A percentile compares a stretch with the other conserved stretches of the same genome.
These are phyloP conservation scores for Apiotrichum porosum DNA, from an alignment of 1,284 basidiomycete species.

Conservation along the genomic window DNA sequence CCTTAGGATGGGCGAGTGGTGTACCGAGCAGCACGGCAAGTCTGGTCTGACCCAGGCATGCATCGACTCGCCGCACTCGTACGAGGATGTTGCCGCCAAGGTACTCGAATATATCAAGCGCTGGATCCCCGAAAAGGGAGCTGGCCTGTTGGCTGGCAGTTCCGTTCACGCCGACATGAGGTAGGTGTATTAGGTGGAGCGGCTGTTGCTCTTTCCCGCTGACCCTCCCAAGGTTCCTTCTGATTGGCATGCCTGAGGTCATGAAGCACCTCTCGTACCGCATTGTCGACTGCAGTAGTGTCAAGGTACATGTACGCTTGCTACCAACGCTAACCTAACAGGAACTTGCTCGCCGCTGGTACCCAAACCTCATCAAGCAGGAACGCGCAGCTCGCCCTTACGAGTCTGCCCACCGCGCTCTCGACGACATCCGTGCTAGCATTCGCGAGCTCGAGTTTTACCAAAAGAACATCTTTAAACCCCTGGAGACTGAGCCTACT, in stretches of 20 bases:
- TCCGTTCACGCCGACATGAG: slow-evolving; percentile 52
- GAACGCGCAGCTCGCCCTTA: slow-evolving; percentile 28
- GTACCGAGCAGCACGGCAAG: slow-evolving; percentile 44
- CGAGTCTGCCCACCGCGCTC: slow-evolving; percentile 45
- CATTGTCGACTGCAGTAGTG: slow-evolving; percentile 49
- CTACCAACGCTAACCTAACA: slow-evolving; percentile 22
- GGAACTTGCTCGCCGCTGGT: slow-evolving; percentile 52
- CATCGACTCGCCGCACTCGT: slow-evolving; percentile 40
- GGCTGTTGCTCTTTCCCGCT: too few species aligned
- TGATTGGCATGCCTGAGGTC: slow-evolving; percentile 50
- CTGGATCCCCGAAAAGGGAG: slow-evolving; percentile 48
- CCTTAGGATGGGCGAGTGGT: slow-evolving; percentile 51
- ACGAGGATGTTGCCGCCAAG: slow-evolving; percentile 44
- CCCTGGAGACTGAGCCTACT: slow-evolving; percentile 18
- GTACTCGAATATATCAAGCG: slow-evolving; percentile 51
- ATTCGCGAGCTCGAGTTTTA: slow-evolving; percentile 51
- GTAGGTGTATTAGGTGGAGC: slow-evolving; percentile 18
- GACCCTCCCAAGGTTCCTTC: slow-evolving; percentile 40
- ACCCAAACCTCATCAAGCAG: slow-evolving; percentile 30
- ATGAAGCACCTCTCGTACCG: slow-evolving; percentile 52
- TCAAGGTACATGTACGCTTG: slow-evolving; percentile 29
- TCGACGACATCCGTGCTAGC: slow-evolving; percentile 51
- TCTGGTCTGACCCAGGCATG: slow-evolving; percentile 47
- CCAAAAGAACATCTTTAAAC: slow-evolving; percentile 45
- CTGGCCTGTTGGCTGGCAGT: slow-evolving; percentile 51